Evolutionary conservation across 305 asterid genomes (phyloP), one percentile per base, ranked within the genome.

Genomic region (Fraxinus ornus): DNA sequence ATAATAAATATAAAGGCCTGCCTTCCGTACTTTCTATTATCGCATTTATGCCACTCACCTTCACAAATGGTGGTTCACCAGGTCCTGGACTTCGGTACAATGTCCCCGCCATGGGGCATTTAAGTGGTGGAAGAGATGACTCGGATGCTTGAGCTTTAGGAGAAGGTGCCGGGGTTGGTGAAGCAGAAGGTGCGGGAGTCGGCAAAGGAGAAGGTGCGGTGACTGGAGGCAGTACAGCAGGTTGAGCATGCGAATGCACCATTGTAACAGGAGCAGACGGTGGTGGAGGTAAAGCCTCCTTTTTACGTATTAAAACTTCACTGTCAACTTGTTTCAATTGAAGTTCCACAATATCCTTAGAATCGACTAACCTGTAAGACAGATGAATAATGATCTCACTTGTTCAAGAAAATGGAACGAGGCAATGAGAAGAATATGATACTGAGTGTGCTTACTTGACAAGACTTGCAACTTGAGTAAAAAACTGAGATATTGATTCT

Each of bases 71-170:
- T n/a, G 95, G 97, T 88, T 91, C 99, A 37, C 97, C 90, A 64
- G 99, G 99, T 78, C 55, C 99, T 68, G 98, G 93, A 85, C 92
- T 77, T 84, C 95, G 86, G 84, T 92, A 95, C 80, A 95, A 93
- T 47, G 92, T 94, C 81, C 99, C 99, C 5, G 98, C 97, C 99
- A 94, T 93, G 82, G 99, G 99, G 81, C 84, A 86, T 86, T 94
- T 94, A 37, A 95, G 89, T 35, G 95, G 93, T 39, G 96, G 95
- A 81, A 80, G 91, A 66, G 99, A 90, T 32, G 91, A 93, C 82
- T 88, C 91, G 66, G 94, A 35, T 79, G 91, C 84, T 83, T 82
- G 91, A 75, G 91, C 84, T 85, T 86, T 88, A 79, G 94, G 87
- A 36, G 87, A 81, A 55, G 84, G 84, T 39, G 89, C 86, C 30